These are phyloP conservation scores for Opeltia flavorubescens DNA, from an alignment of 495 filamentous ascomycete species.

Conservation along the genomic window DNA sequence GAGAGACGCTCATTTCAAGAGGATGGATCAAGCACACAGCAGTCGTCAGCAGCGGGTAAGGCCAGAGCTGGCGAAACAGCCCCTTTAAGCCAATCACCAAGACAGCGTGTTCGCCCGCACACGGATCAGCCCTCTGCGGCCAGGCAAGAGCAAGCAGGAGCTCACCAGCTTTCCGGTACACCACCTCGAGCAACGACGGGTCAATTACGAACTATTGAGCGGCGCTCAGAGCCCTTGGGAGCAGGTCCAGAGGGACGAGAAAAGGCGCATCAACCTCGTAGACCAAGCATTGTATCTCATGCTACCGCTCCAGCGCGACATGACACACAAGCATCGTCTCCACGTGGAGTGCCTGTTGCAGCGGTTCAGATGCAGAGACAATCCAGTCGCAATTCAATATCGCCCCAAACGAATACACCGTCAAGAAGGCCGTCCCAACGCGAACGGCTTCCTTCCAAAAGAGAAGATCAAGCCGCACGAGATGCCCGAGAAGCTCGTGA, in stretches of 20 bases:
- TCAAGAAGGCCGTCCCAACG: conserved; percentile 25
- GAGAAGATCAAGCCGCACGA: conserved; percentile 17
- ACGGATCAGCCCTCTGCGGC: conserved; percentile 10
- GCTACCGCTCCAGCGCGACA: conserved; percentile 50
- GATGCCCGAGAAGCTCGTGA: conserved; percentile 47
- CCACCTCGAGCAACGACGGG: conserved; percentile 23
- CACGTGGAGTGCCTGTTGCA: conserved; percentile 7
- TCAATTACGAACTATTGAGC: conserved; percentile 27
- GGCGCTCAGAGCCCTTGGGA: conserved; percentile 19
- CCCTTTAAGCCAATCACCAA: neutral
- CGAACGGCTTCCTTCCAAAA: conserved; percentile 10
- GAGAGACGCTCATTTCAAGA: neutral
- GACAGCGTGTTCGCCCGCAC: neutral
- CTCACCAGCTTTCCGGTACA: conserved; percentile 24
- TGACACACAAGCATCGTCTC: conserved; percentile 25
- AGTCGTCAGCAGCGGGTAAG: neutral
- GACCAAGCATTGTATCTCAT: conserved; percentile 32
- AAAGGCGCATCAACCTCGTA: conserved; percentile 17
- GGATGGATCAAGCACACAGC: neutral
- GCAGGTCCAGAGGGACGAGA: conserved; percentile 19
- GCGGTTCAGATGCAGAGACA: conserved; percentile 34
- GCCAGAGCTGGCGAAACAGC: neutral
- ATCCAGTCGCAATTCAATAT: conserved; percentile 32
- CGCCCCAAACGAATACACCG: conserved; percentile 30
- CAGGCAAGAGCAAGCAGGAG: conserved; percentile 15